Percentiles rank a stretch among this genome's conserved stretches.
Conservation (phyloP, 1,284 basidiomycete genomes). For the Cryptococcus floricola region DNA sequence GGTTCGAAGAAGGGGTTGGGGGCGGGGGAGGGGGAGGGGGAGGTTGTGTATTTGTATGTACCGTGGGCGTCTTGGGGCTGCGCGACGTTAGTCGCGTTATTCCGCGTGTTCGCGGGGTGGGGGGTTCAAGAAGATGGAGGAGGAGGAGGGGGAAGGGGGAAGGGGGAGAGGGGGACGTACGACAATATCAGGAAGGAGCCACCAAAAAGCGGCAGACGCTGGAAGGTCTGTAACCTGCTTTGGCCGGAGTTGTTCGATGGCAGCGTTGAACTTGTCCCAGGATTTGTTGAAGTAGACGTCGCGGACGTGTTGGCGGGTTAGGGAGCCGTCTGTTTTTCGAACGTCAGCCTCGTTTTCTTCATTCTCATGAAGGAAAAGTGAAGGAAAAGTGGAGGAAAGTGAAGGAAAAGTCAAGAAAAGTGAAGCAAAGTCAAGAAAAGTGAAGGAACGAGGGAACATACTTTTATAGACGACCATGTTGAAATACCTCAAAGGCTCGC, state of each 20-base stretch:
- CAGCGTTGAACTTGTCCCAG: conserved; percentile 71
- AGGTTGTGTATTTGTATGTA: conserved; percentile 34
- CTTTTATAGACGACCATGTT: conserved; percentile 54
- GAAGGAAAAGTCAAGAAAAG: too few relatives aligned
- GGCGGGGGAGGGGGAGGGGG: too few relatives aligned
- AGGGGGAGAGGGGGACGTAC: conserved; percentile 64
- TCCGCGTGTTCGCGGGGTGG: too few relatives aligned
- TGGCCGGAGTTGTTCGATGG: conserved; percentile 51
- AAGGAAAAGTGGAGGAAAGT: too few relatives aligned
- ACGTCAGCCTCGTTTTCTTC: too few relatives aligned
- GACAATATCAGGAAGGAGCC: conserved; percentile 55
- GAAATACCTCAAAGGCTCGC: conserved; percentile 42
- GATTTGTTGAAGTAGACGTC: conserved; percentile 61
- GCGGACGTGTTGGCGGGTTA: conserved; percentile 74
- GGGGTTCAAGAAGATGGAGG: conserved; percentile 45
- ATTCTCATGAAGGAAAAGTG: too few relatives aligned
- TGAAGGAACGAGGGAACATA: too few relatives aligned
- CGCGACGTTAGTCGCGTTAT: conserved; percentile 15
- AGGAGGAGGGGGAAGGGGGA: conserved; percentile 58
- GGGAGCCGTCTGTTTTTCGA: conserved; percentile 79
- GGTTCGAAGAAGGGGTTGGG: too few relatives aligned
- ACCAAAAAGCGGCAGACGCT: conserved; percentile 54
- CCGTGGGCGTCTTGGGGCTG: conserved; percentile 39
- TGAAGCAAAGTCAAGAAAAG: too few relatives aligned
- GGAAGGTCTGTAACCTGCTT: conserved; percentile 37